phyloP scores from a whole-genome alignment of 306 rosid genomes.

The Ceratonia siliqua region DNA sequence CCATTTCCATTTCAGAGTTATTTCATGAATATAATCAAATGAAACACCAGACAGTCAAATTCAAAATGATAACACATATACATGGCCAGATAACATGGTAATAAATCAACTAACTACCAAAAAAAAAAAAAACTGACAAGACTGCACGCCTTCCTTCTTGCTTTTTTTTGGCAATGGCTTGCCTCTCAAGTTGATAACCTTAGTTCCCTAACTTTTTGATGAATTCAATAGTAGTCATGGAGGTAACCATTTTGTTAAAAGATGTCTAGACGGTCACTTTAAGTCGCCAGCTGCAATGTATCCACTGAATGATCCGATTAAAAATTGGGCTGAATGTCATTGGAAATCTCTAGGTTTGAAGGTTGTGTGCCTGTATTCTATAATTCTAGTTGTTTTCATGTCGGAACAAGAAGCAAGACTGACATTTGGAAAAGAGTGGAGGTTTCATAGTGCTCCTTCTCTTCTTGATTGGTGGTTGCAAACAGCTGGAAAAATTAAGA shows the following conservation, averaged over 20 bases:
- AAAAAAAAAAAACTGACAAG: neutral
- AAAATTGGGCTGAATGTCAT: neutral
- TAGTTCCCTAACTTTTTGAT: neutral
- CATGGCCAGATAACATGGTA: neutral
- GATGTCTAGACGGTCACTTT: neutral
- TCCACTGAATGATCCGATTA: neutral
- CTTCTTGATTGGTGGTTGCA: neutral
- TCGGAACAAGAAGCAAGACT: neutral
- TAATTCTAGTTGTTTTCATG: neutral
- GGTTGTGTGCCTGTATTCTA: neutral
- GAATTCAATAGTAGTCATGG: neutral
- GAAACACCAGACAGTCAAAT: neutral
- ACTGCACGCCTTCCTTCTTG: neutral
- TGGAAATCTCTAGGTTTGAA: neutral
- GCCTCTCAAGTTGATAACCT: neutral
- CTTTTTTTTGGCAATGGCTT: neutral
- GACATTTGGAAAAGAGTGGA: neutral
- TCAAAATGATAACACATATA: constrained; percentile 3
- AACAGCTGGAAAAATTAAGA: neutral
- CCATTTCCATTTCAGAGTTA: neutral
- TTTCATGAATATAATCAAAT: constrained; percentile 16
- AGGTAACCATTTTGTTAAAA: neutral
- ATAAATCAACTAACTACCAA: neutral
- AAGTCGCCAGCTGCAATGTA: neutral
- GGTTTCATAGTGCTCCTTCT: neutral